phyloP scores from a whole-genome alignment of 2,329 filamentous ascomycete species.

The Huntiella omanensis region DNA sequence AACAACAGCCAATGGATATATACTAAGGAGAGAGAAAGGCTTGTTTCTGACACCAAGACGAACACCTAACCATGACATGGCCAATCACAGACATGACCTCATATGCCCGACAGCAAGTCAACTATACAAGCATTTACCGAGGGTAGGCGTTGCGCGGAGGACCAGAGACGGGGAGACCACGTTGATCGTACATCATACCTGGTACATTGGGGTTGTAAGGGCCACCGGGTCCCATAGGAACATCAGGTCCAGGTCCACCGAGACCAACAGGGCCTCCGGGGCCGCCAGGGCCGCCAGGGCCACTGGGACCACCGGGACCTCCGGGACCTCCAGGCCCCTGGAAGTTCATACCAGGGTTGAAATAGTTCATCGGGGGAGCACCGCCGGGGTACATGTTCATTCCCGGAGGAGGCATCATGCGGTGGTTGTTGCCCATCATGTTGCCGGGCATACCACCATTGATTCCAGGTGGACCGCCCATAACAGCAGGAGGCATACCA shows the following conservation, averaged over 20 bases:
- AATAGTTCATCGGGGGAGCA: not conserved
- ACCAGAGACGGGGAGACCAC: slow-evolving; percentile 26
- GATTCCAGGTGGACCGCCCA: slow-evolving; percentile 35
- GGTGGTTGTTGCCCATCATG: not conserved
- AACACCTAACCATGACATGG: not conserved
- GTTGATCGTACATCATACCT: slow-evolving; percentile 32
- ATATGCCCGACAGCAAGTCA: not conserved
- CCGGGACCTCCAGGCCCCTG: slow-evolving; percentile 30
- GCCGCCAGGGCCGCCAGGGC: slow-evolving; percentile 10
- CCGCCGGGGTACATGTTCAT: slow-evolving; percentile 2
- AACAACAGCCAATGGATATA: not conserved
- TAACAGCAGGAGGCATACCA: slow-evolving; percentile 17
- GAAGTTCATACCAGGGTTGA: slow-evolving; percentile 19
- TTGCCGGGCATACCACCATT: slow-evolving; percentile 21
- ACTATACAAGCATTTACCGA: slow-evolving; percentile 13
- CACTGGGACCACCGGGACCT: slow-evolving; percentile 16
- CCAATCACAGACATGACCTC: not conserved
- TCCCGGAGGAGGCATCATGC: slow-evolving; percentile 16
- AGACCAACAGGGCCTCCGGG: slow-evolving; percentile 23
- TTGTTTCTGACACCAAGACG: not conserved
- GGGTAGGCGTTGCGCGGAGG: slow-evolving; percentile 24
- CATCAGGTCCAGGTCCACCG: not conserved
- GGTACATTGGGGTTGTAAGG: slow-evolving; percentile 22
- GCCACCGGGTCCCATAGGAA: not conserved
- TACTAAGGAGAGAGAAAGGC: not conserved